Evolutionary conservation across 495 filamentous ascomycete species (phyloP), one percentile per base, ranked within the genome.

Genomic region (Penicillium salamii): DNA sequence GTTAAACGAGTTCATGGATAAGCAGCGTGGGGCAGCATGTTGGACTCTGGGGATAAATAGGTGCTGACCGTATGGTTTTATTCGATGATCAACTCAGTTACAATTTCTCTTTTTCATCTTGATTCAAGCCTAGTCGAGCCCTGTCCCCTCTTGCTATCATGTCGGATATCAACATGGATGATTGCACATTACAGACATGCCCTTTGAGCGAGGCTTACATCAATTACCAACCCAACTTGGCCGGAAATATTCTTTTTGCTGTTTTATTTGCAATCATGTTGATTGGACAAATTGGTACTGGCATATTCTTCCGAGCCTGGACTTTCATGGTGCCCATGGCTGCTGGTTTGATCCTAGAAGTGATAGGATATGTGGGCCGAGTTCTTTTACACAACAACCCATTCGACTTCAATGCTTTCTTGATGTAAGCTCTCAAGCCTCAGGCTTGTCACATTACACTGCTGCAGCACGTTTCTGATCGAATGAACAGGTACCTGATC

Each of bases 401-500:
- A 24, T 75, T 77, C 52, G 44, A 52, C 40, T 55, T 58, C 21
- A 50, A 67, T 47, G 23, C 43, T 12, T 76, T 74, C 40, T 61
- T 78, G n/a, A 61, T 72, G 65, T 68, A 58, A 26, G 59, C 61
- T 24, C 41, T 42, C 18, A 14, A 34, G 21, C n/a, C n/a, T n/a
- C n/a, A n/a, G n/a, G n/a, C n/a, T n/a, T n/a, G n/a, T n/a, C n/a
- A n/a, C n/a, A n/a, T n/a, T n/a, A n/a, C n/a, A n/a, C n/a, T n/a
- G n/a, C n/a, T n/a, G n/a, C n/a, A n/a, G n/a, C n/a, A n/a, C n/a
- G n/a, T n/a, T n/a, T n/a, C n/a, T n/a, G n/a, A n/a, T n/a, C n/a
- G n/a, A n/a, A n/a, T n/a, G n/a, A n/a, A n/a, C 36, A 75, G 69
- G 32, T 75, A 78, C 48, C 62, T 81, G 21, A 71, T 84, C 54